Evolutionary conservation across 2,329 filamentous ascomycete species (phyloP), one percentile per base, ranked within the genome.

Genomic region (Verticillium klebahnii): DNA sequence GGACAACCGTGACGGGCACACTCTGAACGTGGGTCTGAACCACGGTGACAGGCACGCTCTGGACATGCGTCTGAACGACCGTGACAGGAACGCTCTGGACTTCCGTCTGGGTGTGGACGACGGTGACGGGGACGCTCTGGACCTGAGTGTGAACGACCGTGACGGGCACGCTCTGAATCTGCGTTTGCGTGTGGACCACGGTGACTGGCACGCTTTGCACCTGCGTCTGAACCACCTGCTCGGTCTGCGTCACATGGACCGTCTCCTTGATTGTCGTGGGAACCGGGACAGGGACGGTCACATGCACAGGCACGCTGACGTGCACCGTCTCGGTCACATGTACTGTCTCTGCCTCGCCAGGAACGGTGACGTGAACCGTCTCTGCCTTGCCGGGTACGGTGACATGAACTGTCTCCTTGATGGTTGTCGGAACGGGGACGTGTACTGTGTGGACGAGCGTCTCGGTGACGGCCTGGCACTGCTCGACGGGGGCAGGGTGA

Each of bases 11-110:
- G 40, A 45, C 55, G 6, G 60, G 56, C 25, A 58, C 55, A 39
- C 36, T 37, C 11, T 61, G 55, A n/a, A 56, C 58, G 57, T 55
- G 17, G 12, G 54, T 56, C 45, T 61, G 39, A 36, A 62, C 55
- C 3, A 64, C 50, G 15, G 59, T 61, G 2, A 60, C 55, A 5
- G 63, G 61, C 9, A 62, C 56, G 19, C 63, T 62, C 7, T 62
- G 59, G 6, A 58, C 37, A 9, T 58, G 39, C 3, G 58, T 59
- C 8, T 52, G 60, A 39, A 63, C 52, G 17, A 60, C 40, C 6
- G 64, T 60, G 17, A 62, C 63, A 17, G 63, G 60, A 1, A 64
- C 62, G 40, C 61, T 61, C 34, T 66, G 55, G 31, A 57, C 58
- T 25, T 60, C 39, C 5, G 61, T 62, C 23, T 63, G 23, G 7